phyloP scores from a whole-genome alignment of 805 yeast genomes.

The Kluyveromyces siamensis region DNA sequence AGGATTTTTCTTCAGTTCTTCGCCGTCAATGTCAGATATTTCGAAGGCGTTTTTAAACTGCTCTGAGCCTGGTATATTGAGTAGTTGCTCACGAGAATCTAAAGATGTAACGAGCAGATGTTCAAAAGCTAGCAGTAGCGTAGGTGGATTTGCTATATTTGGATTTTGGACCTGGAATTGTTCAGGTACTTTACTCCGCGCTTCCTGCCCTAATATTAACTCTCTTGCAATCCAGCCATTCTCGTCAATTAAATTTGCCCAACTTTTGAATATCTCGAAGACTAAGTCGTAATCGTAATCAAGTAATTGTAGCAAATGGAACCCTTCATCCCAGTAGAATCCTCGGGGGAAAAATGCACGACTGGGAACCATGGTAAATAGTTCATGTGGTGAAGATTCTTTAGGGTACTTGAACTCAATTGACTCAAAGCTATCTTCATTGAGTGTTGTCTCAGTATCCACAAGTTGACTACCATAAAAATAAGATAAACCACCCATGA shows the following conservation, averaged over 20 bases:
- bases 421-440: conserved; percentile 59
- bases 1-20: conserved; percentile 46
- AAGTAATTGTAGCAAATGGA: conserved; percentile 74
- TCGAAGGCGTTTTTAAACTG: conserved; percentile 33
- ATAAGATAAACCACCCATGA: conserved; percentile 85
- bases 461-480: conserved; percentile 78
- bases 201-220: conserved; percentile 86
- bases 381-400: conserved; percentile 68
- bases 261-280: conserved; percentile 70
- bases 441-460: conserved; percentile 59
- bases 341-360: conserved; percentile 95
- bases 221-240: conserved; percentile 95
- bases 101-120: conserved; percentile 43
- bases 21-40: not conserved
- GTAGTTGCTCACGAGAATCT: conserved; percentile 10
- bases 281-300: conserved; percentile 79
- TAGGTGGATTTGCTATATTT: conserved; percentile 91
- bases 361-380: conserved; percentile 83
- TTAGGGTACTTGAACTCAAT: conserved; percentile 39
- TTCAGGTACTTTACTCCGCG: conserved; percentile 76
- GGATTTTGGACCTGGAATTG: conserved; percentile 84
- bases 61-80: conserved; percentile 15
- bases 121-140: conserved; percentile 66
- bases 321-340: conserved; percentile 98
- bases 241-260: conserved; percentile 81